Evolutionary conservation across 208 protist genomes (phyloP), one percentile per base, ranked within the genome.

Genomic region (Leishmania turanica): DNA sequence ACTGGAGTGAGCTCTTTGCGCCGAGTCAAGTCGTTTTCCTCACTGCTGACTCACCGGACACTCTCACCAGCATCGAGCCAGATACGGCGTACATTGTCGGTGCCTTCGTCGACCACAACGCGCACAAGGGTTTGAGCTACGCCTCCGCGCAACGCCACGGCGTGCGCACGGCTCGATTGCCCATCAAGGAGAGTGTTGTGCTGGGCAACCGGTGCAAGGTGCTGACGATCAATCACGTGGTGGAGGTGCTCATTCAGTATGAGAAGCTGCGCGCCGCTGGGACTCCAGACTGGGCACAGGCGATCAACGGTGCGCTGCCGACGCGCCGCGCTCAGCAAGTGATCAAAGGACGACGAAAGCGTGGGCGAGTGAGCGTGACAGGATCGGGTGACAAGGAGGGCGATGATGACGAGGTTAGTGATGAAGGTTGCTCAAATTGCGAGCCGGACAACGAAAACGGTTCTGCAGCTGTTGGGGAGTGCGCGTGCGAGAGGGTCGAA

Each of bases 101-200:
- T 24, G 92, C 95, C 15, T 97, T 98, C 87, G 95, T 98, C 0
- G 95, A 98, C 56, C 95, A 97, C 84, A 98, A 98, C 78, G 70
- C 85, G 71, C 79, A 96, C 79, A 98, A 97, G 65, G 91, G 90
- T 37, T 87, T 98, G 27, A 94, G 80, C 51, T 85, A 87, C 54
- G 77, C 80, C 37, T 80, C 89, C 7, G 95, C 95, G 21, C 56
- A 79, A 34, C 85, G 84, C 7, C 88, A 96, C 74, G 88, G 90
- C 8, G 92, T 96, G 60, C 92, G 92, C 31, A 88, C 89, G 40
- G 95, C 95, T 13, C 88, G 91, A 24, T 84, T 98, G 56, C 95
- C 93, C 31, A 84, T 98, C 65, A 87, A 91, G 40, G 93, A 98
- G 79, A 87, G 71, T 49, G 92, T 98, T 51, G 85, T 89, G n/a